Evolutionary conservation across 1,284 basidiomycete genomes (phyloP).

Genomic region (Volvariella surrecta): DNA sequence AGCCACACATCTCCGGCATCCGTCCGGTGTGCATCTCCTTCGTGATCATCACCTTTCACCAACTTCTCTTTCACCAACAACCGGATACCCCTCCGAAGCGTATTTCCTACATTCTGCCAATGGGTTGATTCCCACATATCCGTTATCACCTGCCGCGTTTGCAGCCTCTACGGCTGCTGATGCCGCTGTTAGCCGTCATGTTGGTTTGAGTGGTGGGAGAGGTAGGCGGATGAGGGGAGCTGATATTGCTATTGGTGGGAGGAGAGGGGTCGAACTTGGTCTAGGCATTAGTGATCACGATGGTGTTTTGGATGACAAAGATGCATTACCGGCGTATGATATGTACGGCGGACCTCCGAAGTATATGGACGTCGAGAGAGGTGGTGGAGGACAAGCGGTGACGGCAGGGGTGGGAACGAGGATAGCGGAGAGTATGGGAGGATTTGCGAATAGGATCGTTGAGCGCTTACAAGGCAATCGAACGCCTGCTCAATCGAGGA

Average conservation of each 20-base stretch:
- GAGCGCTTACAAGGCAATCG: too few relatives aligned
- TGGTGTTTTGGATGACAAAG: constrained; percentile 26
- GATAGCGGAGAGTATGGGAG: too few relatives aligned
- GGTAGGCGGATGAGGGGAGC: constrained; percentile 16
- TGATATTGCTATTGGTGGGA: constrained; percentile 31
- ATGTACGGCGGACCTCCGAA: constrained; percentile 33
- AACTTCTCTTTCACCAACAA: neutral
- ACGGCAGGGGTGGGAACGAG: too few relatives aligned
- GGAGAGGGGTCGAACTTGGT: constrained; percentile 17
- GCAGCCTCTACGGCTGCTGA: constrained; percentile 10
- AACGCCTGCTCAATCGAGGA: too few relatives aligned
- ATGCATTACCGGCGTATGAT: constrained; percentile 36
- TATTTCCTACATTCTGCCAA: neutral
- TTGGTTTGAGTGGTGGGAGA: too few relatives aligned
- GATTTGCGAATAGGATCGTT: too few relatives aligned
- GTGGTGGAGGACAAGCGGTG: too few relatives aligned
- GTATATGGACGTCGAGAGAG: constrained; percentile 24
- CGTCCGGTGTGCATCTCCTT: constrained; percentile 1
- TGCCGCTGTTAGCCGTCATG: constrained; percentile 9
- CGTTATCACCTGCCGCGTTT: constrained; percentile 9
- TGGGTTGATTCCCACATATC: neutral
- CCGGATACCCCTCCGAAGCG: neutral
- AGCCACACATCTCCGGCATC: constrained; percentile 6
- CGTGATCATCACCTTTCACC: neutral
- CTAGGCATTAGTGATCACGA: constrained; percentile 16